Evolutionary conservation across 108 stramenopile genomes (phyloP), one percentile per base, ranked within the genome.

Genomic region (Pseudonitzschia multiseries): DNA sequence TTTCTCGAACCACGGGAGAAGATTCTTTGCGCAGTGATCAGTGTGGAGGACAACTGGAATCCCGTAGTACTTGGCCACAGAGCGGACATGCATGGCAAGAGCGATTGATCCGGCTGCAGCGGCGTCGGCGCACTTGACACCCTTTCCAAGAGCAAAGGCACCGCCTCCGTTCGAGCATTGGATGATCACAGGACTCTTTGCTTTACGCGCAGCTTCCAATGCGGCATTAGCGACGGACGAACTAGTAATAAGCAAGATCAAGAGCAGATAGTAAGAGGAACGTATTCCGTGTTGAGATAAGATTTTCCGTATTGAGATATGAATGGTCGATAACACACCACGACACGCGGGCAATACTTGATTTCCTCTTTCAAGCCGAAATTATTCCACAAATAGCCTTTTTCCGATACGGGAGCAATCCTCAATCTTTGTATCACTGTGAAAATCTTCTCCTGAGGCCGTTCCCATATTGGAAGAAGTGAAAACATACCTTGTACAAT

Each of bases 1-100:
- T 69, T 88, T 92, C 70, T 96, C 94, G 77, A 96, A 93, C 89
- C 89, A 90, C 0, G 89, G 89, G 46, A 90, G 85, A 40, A 92
- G 86, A 53, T 91, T 88, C 85, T 92, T 91, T 56, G 91, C 91
- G 71, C 94, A 96, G 86, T 96, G 94, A 78, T 96, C 94, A 10
- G 90, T 84, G 87, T 96, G 94, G 40, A 96, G 81, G 68, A 96
- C 81, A 54, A 96, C 94, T 41, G 94, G 94, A 50, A 96, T 75
- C 68, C 92, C 92, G 85, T 96, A 96, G 86, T 86, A 90, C 65
- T 85, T 81, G 60, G 94, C 91, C 42, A 96, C 81, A 63, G 90
- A 59, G 36, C 94, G 92, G 14, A 96, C 92, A 73, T 96, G 94
- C 36, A 92, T 71, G 52, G 94, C 94, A 59, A 88, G 79, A 66